Evolutionary conservation across 2,329 filamentous ascomycete genomes (phyloP), one percentile per base, ranked within the genome.

Genomic region (Aplosporella prunicola): DNA sequence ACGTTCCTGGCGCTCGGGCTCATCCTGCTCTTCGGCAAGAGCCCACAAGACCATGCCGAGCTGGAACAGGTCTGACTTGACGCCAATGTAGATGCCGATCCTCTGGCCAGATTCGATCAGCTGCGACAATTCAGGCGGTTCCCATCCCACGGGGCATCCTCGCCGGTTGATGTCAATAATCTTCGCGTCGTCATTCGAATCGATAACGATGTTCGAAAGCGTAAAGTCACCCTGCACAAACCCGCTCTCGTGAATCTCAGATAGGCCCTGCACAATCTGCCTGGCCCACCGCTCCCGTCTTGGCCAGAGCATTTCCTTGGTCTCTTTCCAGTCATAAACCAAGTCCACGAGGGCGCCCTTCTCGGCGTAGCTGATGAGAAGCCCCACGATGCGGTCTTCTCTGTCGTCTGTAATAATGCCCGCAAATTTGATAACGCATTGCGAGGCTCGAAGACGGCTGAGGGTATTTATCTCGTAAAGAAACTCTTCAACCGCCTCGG

Each of bases 211-310:
- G 55, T 98, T 98, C 5, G 88, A 94, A 18, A 98, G 69, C 0
- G 91, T 98, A 47, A 98, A 95, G 55, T 98, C 91, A 16, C 91
- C 91, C 55, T 98, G 91, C 9, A 98, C 91, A 57, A 93, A 96
- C 4, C 91, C 91, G 15, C 85, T 80, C 58, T 96, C 89, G 52
- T 98, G 91, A 20, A 98, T 89, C 50, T 95, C 87, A 1, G 84
- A 80, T 3, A 98, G 71, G 2, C 91, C 91, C 43, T 81, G 74
- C 10, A 96, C 78, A 47, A 96, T 94, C 57, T 96, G 88, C 41
- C 75, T 76, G 2, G 89, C 89, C 91, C 91, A 98, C 48, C 75
- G 79, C 58, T 88, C 82, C 31, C 88, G 78, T 27, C 78, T 73
- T 14, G 67, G 55, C 83, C 88, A 95, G 1, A 76, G 64, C 29